Conservation (phyloP, 768 basidiomycete species). For the Lactifluus subvellereus region DNA sequence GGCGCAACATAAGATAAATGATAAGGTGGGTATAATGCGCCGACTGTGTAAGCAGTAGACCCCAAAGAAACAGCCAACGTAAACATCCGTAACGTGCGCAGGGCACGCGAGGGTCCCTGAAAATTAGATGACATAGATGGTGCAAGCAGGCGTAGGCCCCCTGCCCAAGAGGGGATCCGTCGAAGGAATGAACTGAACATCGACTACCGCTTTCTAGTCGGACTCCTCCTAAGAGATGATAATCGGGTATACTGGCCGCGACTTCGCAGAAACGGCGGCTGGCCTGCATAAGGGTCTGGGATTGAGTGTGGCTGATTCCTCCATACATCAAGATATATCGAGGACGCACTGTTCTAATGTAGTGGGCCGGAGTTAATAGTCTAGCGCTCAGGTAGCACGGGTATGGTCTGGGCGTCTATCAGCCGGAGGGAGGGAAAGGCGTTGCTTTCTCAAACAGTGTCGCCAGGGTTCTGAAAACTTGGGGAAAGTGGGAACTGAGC, state of each 20-base stretch:
- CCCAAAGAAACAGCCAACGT: slow-evolving; percentile 12
- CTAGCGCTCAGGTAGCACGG: background rate
- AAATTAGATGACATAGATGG: slow-evolving; percentile 4
- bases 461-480: no score
- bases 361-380: background rate
- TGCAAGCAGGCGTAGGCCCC: background rate
- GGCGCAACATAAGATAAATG: slow-evolving; percentile 68
- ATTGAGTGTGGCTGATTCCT: background rate
- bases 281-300: background rate
- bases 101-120: background rate
- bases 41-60: slow-evolving; percentile 40
- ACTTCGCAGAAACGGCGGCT: background rate
- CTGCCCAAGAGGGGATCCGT: background rate
- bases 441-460: no score
- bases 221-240: background rate
- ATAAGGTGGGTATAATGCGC: slow-evolving; percentile 66
- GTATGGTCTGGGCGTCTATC: no score
- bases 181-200: slow-evolving; percentile 10
- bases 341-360: background rate
- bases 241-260: background rate
- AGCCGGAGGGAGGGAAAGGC: no score
- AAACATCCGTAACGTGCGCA: slow-evolving; percentile 2
- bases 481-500: no score
- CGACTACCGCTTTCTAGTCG: background rate
- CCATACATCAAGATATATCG: background rate